Conservation (phyloP, 2,329 filamentous ascomycete genomes). For the Drechslerella dactyloides region DNA sequence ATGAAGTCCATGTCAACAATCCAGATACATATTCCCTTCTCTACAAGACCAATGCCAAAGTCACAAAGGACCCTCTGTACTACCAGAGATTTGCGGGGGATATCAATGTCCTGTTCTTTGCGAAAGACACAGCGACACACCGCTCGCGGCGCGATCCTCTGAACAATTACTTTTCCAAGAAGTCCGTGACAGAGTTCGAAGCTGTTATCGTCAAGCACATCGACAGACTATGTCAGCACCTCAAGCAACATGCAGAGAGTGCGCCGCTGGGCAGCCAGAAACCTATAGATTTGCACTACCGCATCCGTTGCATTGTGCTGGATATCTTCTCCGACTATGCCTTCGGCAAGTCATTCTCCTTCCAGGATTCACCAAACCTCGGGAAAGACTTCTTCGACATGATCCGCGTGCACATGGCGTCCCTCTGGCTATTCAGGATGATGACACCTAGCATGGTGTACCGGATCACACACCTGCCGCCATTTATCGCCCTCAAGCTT, state of each 20-base stretch:
- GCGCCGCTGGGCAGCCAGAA: slow-evolving; percentile 4
- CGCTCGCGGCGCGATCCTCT: slow-evolving; percentile 25
- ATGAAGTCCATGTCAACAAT: slow-evolving; percentile 30
- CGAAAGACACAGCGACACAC: slow-evolving; percentile 30
- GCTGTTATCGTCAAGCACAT: slow-evolving; percentile 32
- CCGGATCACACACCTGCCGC: slow-evolving; percentile 16
- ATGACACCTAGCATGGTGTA: slow-evolving; percentile 21
- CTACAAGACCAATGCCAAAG: slow-evolving; percentile 26
- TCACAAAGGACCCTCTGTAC: slow-evolving; percentile 26
- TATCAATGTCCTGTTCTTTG: slow-evolving; percentile 30
- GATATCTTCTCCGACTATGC: slow-evolving; percentile 36
- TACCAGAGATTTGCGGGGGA: slow-evolving; percentile 31
- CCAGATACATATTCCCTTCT: slow-evolving; percentile 22
- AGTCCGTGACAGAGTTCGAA: slow-evolving; percentile 28
- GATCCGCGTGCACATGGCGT: slow-evolving; percentile 25
- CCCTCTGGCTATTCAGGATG: slow-evolving; percentile 25
- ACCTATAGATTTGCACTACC: slow-evolving; percentile 25
- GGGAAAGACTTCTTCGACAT: slow-evolving; percentile 33
- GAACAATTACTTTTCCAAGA: slow-evolving; percentile 30
- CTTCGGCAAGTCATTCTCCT: slow-evolving; percentile 31
- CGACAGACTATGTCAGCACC: slow-evolving; percentile 24
- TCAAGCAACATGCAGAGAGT: slow-evolving; percentile 17
- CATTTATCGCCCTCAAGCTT: slow-evolving; percentile 15
- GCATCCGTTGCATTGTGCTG: slow-evolving; percentile 23
- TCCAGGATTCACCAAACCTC: slow-evolving; percentile 27